Conservation (phyloP, 176 grass and related monocot species). For the Carex kokanica region DNA sequence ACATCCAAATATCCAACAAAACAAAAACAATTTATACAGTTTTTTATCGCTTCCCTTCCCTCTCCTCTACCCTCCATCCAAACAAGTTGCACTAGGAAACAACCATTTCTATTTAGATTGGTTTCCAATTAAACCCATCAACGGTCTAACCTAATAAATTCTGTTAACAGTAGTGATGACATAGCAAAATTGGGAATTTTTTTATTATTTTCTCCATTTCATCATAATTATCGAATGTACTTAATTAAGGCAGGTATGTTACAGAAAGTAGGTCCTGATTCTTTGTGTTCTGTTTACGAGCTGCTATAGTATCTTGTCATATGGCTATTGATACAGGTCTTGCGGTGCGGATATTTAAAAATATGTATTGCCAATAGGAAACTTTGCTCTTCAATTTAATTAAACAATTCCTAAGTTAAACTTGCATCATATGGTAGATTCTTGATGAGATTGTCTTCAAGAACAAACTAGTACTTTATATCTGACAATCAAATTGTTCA, state of each 20-base stretch:
- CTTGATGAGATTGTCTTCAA: background rate
- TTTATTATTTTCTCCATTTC: background rate
- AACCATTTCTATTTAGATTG: background rate
- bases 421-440: background rate
- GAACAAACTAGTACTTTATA: background rate
- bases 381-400: background rate
- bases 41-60: background rate
- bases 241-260: background rate
- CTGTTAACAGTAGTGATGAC: background rate
- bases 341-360: background rate
- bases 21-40: background rate
- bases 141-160: background rate
- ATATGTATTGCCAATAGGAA: background rate
- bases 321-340: too few species aligned
- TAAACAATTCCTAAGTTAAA: background rate
- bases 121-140: background rate
- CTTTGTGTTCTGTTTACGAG: background rate
- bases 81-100: background rate
- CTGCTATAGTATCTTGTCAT: background rate
- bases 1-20: background rate
- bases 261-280: too few species aligned
- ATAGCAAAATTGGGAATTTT: background rate
- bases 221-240: background rate
- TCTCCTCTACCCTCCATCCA: background rate
- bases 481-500: background rate